These are phyloP conservation scores for Tetraselmis chui DNA, from an alignment of 139 green algal genomes.

Conservation along the genomic window DNA sequence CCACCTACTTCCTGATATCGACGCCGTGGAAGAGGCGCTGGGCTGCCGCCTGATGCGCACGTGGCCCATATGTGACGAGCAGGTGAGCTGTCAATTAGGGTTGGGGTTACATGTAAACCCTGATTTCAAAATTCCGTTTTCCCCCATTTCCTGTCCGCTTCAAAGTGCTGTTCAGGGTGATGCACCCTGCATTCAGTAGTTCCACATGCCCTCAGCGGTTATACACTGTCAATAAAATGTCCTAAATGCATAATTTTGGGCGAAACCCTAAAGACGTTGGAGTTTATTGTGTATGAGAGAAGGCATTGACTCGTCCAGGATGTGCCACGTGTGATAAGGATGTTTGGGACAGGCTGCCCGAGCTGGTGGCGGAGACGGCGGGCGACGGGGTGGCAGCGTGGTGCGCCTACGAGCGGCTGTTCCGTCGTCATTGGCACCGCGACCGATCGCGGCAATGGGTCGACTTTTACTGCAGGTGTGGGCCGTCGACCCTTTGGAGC, in stretches of 20 bases:
- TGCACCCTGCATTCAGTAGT: too few species aligned
- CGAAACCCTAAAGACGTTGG: too few species aligned
- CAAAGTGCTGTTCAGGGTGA: too few species aligned
- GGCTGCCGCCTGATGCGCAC: not conserved
- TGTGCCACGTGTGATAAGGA: not conserved
- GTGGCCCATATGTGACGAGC: not conserved
- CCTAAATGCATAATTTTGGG: too few species aligned
- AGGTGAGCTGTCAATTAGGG: not conserved
- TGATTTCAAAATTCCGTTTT: too few species aligned
- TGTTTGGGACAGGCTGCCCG: not conserved
- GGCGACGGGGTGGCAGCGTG: not conserved
- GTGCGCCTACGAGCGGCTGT: not conserved
- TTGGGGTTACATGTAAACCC: too few species aligned
- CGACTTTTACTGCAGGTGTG: not conserved
- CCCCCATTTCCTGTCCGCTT: too few species aligned
- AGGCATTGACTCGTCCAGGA: not conserved
- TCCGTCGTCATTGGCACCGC: not conserved
- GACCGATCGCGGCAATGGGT: not conserved
- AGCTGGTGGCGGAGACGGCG: not conserved
- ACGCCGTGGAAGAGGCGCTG: not conserved
- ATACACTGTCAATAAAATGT: too few species aligned
- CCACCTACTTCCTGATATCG: not conserved
- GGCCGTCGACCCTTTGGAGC: too few species aligned
- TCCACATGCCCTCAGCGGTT: too few species aligned
- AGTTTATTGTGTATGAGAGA: too few species aligned